Base-by-base conservation (phyloP, 305 asterid species). In the Rubia tinctorum region DNA sequence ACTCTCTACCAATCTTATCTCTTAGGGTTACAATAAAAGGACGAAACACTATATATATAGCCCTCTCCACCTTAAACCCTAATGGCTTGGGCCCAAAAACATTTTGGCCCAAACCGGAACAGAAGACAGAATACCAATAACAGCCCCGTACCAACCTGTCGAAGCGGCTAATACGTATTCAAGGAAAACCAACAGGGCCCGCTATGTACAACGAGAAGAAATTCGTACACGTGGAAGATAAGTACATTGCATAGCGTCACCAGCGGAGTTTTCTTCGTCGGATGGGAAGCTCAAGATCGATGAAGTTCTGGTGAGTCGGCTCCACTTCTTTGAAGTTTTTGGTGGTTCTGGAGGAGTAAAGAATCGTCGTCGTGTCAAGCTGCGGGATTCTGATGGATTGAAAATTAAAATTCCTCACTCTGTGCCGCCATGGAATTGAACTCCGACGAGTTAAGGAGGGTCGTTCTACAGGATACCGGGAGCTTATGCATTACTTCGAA, bases 331-430 rank as follows among this genome's bases (percentile, higher is more conserved):
- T 90, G 71, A 78, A 82, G 30, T 61, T 71, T 62, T 94, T 94
- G 22, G 89, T 88, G 18, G 94, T 90, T 60, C 96, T 91, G 4
- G 92, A 88, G 9, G 96, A 90, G 61, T 79, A 90, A 27, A 90
- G 72, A 51, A 90, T 82, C 53, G 87, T 90, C 58, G 93, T 91
- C 9, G 84, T 75, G 64, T 86, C 88, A 27, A 72, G 64, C 66
- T 86, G 91, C 30, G 22, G 47, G n/a, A 76, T 25, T 70, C 49
- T 37, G 3, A 22, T 18, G 2, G n/a, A 23, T 2, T n/a, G 60
- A 18, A 49, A n/a, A 5, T 17, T 58, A 37, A 45, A 49, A n/a
- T 17, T 58, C 7, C 20, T 22, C 34, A 1, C 37, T 55, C 23
- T 14, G 13, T 3, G 53, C 20, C 75, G 27, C 53, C 79, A 66